phyloP scores from a whole-genome alignment of 1,139 yeast species.

The Yamadazyma jaroonii region DNA sequence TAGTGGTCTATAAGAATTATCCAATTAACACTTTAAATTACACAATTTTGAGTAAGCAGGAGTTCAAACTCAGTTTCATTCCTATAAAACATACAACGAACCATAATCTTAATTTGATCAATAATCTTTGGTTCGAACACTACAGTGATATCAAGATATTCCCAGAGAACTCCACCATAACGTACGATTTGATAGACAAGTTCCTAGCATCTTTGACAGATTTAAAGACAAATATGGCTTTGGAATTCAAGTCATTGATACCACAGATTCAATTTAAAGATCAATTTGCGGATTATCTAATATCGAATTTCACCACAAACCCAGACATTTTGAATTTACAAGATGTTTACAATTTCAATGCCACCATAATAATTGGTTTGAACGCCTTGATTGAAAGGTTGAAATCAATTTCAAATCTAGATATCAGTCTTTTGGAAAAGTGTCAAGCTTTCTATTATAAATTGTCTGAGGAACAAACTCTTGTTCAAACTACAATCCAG shows the following conservation, averaged over 20 bases:
- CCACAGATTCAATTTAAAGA: not conserved
- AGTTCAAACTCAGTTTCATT: slow-evolving; percentile 23
- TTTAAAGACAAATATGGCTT: slow-evolving; percentile 9
- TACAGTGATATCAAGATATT: slow-evolving; percentile 21
- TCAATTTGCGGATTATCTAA: slow-evolving; percentile 11
- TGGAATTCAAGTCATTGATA: not conserved
- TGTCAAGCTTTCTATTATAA: not conserved
- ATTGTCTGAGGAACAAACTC: slow-evolving; percentile 14
- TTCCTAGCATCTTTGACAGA: slow-evolving; percentile 16
- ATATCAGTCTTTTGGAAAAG: not conserved
- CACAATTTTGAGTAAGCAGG: slow-evolving; percentile 26
- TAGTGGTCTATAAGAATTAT: slow-evolving; percentile 24
- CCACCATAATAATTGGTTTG: slow-evolving; percentile 19
- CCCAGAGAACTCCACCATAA: slow-evolving; percentile 15
- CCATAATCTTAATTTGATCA: slow-evolving; percentile 11
- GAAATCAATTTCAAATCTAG: slow-evolving; percentile 4
- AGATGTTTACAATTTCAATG: slow-evolving; percentile 24
- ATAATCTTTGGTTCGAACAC: slow-evolving; percentile 13
- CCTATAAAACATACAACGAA: slow-evolving; percentile 2
- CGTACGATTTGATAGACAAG: slow-evolving; percentile 12
- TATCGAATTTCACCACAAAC: slow-evolving; percentile 22
- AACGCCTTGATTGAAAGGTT: slow-evolving; percentile 9
- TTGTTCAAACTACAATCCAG: slow-evolving; percentile 16
- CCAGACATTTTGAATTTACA: slow-evolving; percentile 22
- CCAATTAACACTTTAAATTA: slow-evolving; percentile 32